Percentiles rank a stretch among this genome's conserved stretches.
phyloP scores from a whole-genome alignment of 2,329 filamentous ascomycete species.

The Ustulina deusta region DNA sequence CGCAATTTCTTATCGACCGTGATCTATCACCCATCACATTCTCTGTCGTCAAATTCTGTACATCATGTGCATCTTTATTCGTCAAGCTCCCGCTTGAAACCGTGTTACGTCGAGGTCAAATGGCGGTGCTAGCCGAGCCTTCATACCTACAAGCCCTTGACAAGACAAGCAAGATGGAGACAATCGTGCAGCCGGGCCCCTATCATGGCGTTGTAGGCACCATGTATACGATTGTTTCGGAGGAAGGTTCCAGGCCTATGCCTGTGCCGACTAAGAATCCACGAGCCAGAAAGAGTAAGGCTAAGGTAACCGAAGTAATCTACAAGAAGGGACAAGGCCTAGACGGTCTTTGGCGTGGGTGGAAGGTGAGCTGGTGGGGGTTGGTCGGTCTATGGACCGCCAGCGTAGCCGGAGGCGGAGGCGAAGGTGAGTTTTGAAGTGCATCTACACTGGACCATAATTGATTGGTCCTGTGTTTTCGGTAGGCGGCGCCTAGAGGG shows the following conservation, averaged over 20 bases:
- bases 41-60: conserved; percentile 83
- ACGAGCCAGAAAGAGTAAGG: conserved; percentile 50
- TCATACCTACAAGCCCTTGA: conserved; percentile 64
- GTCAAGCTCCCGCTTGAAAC: conserved; percentile 93
- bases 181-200: conserved; percentile 81
- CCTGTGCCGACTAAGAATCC: conserved; percentile 50
- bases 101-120: conserved; percentile 87
- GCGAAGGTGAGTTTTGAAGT: conserved; percentile 68
- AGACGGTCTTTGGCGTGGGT: conserved; percentile 77
- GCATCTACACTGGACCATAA: neutral
- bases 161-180: conserved; percentile 66
- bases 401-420: conserved; percentile 70
- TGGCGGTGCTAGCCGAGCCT: conserved; percentile 73
- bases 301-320: conserved; percentile 56
- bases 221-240: conserved; percentile 85
- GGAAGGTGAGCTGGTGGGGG: conserved; percentile 84
- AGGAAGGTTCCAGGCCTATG: conserved; percentile 77
- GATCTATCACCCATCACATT: conserved; percentile 84
- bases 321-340: conserved; percentile 74
- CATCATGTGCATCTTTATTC: conserved; percentile 83
- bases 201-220: conserved; percentile 92
- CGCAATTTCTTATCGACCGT: conserved; percentile 85
- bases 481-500: neutral
- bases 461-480: conserved; percentile 8
- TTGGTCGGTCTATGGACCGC: conserved; percentile 80